phyloP scores from a whole-genome alignment of 106 monocot genomes.

The Dendrobium catenatum region DNA sequence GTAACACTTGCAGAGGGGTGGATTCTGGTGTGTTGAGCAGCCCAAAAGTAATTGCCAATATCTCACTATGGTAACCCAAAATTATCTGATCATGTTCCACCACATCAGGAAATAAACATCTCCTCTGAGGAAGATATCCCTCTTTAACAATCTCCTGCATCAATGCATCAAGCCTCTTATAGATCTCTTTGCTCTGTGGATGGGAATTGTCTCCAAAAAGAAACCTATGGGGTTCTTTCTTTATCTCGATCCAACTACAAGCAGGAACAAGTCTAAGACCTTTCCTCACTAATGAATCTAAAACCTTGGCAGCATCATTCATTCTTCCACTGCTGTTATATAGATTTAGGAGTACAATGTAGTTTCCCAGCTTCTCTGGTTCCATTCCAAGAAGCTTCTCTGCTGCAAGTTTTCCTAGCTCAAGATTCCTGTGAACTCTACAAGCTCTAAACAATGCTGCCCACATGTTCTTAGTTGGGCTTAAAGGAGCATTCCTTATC shows the following conservation, averaged over 20 bases:
- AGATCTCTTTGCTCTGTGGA: slow-evolving; percentile 45
- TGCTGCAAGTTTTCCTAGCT: slow-evolving; percentile 72
- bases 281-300: slow-evolving; percentile 44
- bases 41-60: slow-evolving; percentile 74
- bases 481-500: slow-evolving; percentile 63
- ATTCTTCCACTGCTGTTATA: slow-evolving; percentile 45
- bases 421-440: slow-evolving; percentile 65
- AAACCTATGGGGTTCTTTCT: slow-evolving; percentile 59
- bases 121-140: slow-evolving; percentile 42
- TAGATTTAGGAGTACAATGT: slow-evolving; percentile 71
- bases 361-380: slow-evolving; percentile 74
- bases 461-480: slow-evolving; percentile 83
- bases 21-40: slow-evolving; percentile 55
- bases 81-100: slow-evolving; percentile 36
- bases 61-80: slow-evolving; percentile 58
- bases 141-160: slow-evolving; percentile 43
- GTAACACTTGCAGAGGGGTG: slow-evolving; percentile 53
- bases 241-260: slow-evolving; percentile 85
- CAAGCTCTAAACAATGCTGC: slow-evolving; percentile 89
- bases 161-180: slow-evolving; percentile 51
- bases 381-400: slow-evolving; percentile 75
- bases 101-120: slow-evolving; percentile 58
- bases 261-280: slow-evolving; percentile 50
- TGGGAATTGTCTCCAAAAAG: slow-evolving; percentile 67
- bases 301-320: slow-evolving; percentile 50